These are phyloP conservation scores for Septoria linicola DNA, from an alignment of 2,329 filamentous ascomycete genomes.

Conservation along the genomic window DNA sequence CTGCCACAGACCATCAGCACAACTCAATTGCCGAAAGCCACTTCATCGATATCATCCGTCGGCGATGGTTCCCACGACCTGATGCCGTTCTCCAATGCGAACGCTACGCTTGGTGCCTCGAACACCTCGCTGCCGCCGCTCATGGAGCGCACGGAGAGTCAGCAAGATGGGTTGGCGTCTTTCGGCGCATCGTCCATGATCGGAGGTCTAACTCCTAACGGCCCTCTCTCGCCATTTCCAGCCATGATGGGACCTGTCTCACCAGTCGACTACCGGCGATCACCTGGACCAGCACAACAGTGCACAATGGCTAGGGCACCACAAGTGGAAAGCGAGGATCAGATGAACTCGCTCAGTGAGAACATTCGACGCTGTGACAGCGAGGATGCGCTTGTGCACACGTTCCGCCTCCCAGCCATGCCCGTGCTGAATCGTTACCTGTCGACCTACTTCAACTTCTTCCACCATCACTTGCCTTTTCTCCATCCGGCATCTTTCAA, in stretches of 20 bases:
- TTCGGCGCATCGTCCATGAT: slow-evolving; percentile 70
- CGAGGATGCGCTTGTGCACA: slow-evolving; percentile 79
- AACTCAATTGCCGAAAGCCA: slow-evolving; percentile 65
- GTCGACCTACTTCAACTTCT: slow-evolving; percentile 93
- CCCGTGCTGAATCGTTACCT: slow-evolving; percentile 85
- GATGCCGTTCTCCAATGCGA: slow-evolving; percentile 48
- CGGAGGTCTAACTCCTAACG: slow-evolving; percentile 67
- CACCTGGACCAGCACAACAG: slow-evolving; percentile 66
- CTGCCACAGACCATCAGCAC: slow-evolving; percentile 63
- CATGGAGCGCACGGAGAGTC: slow-evolving; percentile 55
- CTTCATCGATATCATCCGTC: slow-evolving; percentile 62
- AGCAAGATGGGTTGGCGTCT: slow-evolving; percentile 36
- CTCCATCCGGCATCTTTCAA: slow-evolving; percentile 89
- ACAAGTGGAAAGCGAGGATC: slow-evolving; percentile 79
- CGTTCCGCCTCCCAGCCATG: slow-evolving; percentile 81
- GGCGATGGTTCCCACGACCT: slow-evolving; percentile 45
- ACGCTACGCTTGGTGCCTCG: slow-evolving; percentile 25
- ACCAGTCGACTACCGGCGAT: slow-evolving; percentile 67
- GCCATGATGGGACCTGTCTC: slow-evolving; percentile 67
- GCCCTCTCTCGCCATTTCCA: slow-evolving; percentile 70
- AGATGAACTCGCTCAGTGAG: slow-evolving; percentile 79
- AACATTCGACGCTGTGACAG: slow-evolving; percentile 79
- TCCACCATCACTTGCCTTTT: slow-evolving; percentile 95
- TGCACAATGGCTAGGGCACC: slow-evolving; percentile 69
- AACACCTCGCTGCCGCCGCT: slow-evolving; percentile 61